These are phyloP conservation scores for Babesia bigemina DNA, from an alignment of 169 alveolate species.

Conservation along the genomic window DNA sequence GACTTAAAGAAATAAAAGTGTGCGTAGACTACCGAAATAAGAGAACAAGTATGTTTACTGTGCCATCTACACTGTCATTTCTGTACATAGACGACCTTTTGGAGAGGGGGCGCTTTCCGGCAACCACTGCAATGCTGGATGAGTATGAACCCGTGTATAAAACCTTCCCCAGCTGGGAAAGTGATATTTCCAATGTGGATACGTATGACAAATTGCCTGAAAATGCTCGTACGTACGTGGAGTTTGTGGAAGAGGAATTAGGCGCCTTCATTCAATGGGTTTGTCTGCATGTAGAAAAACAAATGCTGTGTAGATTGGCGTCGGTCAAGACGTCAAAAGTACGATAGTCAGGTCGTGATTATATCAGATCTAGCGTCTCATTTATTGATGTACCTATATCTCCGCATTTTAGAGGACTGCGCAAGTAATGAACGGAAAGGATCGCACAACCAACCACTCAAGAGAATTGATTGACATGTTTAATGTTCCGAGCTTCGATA, in stretches of 20 bases:
- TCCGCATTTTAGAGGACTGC: constrained; percentile 37
- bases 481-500: constrained; percentile 42
- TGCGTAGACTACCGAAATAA: constrained; percentile 79
- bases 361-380: constrained; percentile 7
- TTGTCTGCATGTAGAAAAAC: constrained; percentile 43
- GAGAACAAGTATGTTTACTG: constrained; percentile 57
- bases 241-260: constrained; percentile 78
- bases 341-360: constrained; percentile 31
- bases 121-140: constrained; percentile 79
- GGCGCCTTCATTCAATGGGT: constrained; percentile 89
- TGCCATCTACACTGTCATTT: too few relatives aligned
- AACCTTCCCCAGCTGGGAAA: constrained; percentile 87
- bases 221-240: constrained; percentile 83
- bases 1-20: constrained; percentile 83
- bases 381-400: constrained; percentile 22
- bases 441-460: constrained; percentile 29
- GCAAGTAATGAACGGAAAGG: not conserved
- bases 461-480: constrained; percentile 1
- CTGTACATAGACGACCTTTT: constrained; percentile 58
- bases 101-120: constrained; percentile 83
- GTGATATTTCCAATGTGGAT: constrained; percentile 79
- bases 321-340: constrained; percentile 48
- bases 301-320: constrained; percentile 32
- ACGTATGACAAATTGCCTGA: constrained; percentile 84
- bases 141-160: constrained; percentile 86